Evolutionary conservation across 768 basidiomycete genomes (phyloP).

Genomic region (Amanita fuliginea): DNA sequence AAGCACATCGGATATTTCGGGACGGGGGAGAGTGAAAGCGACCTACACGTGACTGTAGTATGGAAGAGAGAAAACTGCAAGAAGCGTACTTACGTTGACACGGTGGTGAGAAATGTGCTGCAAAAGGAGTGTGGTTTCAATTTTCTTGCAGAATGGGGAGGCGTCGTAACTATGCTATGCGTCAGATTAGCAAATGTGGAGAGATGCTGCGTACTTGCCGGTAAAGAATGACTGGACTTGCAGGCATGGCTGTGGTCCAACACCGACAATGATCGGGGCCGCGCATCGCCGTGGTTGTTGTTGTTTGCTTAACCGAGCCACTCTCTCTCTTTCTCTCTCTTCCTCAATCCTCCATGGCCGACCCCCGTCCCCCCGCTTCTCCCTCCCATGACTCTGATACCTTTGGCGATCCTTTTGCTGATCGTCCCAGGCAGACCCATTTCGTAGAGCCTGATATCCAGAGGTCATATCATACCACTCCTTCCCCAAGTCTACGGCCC

Average conservation of each 20-base stretch:
- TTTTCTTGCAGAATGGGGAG: conserved; percentile 40
- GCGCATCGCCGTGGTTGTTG: neutral
- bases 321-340: conserved; percentile 7
- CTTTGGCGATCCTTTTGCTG: conserved; percentile 62
- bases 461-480: conserved; percentile 26
- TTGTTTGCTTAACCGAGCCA: conserved; percentile 1
- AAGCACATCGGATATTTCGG: conserved; percentile 40
- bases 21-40: conserved; percentile 37
- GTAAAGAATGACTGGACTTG: conserved; percentile 30
- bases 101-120: conserved; percentile 36
- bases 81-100: conserved; percentile 29
- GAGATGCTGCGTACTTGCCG: conserved; percentile 21
- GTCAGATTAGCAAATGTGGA: neutral
- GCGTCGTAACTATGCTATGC: conserved; percentile 30
- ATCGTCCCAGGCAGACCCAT: conserved; percentile 49
- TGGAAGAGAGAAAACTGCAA: neutral
- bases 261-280: neutral
- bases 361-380: conserved; percentile 24
- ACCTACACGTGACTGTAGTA: conserved; percentile 19
- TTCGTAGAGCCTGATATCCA: conserved; percentile 40
- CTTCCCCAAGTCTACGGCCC: conserved; percentile 28
- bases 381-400: conserved; percentile 20
- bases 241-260: neutral
- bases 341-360: conserved; percentile 22
- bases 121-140: conserved; percentile 38